Percentiles rank a stretch among this genome's conserved stretches.
Conservation (phyloP, 345 rosid species). For the Eucalyptus pauciflora region DNA sequence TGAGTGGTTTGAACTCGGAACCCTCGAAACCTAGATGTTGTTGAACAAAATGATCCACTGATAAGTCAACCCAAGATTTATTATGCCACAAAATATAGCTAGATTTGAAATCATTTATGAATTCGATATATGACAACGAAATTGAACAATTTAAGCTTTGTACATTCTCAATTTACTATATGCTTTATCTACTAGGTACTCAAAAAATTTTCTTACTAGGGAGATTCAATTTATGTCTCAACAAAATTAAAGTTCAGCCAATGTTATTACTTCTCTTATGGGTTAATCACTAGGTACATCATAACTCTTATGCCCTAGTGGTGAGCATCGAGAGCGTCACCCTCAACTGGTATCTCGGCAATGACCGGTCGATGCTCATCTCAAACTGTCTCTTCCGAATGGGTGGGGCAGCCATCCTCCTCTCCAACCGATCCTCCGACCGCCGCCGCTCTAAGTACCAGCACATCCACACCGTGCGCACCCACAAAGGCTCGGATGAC, state of each 20-base stretch:
- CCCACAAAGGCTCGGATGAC: slow-evolving; percentile 48
- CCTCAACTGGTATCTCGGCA: slow-evolving; percentile 28
- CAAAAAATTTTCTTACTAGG: not conserved
- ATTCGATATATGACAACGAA: not conserved
- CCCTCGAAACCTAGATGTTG: not conserved
- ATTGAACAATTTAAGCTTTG: not conserved
- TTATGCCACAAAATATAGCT: not conserved
- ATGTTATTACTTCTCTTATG: not conserved
- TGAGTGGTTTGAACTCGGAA: not conserved
- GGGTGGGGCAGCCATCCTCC: slow-evolving; percentile 45
- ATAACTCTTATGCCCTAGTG: slow-evolving; percentile 43
- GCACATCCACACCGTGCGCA: slow-evolving; percentile 38
- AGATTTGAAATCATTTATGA: not conserved
- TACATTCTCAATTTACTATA: not conserved
- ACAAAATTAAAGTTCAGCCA: not conserved
- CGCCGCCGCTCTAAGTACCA: slow-evolving; percentile 34
- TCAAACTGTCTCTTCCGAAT: slow-evolving; percentile 42
- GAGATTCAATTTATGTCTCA: not conserved
- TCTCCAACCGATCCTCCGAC: slow-evolving; percentile 33
- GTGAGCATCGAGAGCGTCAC: slow-evolving; percentile 48
- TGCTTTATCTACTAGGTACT: not conserved
- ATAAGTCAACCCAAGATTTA: not conserved
- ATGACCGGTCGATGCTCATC: slow-evolving; percentile 43
- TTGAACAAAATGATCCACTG: not conserved
- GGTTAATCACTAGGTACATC: slow-evolving; percentile 15